Base-by-base conservation (phyloP, 345 rosid genomes). In the Citrus sp. region DNA sequence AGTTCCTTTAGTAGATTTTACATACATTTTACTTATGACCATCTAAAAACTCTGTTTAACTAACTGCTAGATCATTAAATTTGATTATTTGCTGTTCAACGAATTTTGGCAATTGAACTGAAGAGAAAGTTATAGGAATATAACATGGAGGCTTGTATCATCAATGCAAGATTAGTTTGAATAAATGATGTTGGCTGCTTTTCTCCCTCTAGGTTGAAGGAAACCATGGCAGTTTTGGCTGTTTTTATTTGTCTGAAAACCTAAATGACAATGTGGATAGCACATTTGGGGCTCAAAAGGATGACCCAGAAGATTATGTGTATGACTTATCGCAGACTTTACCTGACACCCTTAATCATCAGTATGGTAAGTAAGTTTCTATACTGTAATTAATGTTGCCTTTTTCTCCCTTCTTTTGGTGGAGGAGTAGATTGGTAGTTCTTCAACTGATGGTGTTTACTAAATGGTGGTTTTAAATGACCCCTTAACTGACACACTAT, bases 181-280 rank as follows among this genome's bases (percentile, higher is more conserved):
- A 21, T 73, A 49, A 38, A 37, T 79, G 78, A 74, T 63, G n/a
- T 63, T 78, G n/a, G 38, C 60, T 78, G 62, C 64, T 69, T 76
- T 76, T 80, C 75, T 80, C 69, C 55, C 69, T 79, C 73, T 80
- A 95, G 98, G 92, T 92, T 80, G 94, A 90, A 85, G 92, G 88
- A 70, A 92, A 87, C 76, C 86, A 38, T 78, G 89, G 90, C 77
- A 83, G 85, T 32, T 88, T 88, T 77, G 77, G 89, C 78, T 87
- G 97, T 84, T 95, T 92, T 84, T 95, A 93, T 86, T 81, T 95
- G 83, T 81, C 84, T 42, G 98, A 95, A 87, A 84, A 84, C 74
- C 89, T 95, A 65, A 73, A 86, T 60, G 83, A 85, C 51, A 61
- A 75, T 67, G 37, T 42, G 61, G 87, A 85, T 78, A 85, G 85